Evolutionary conservation across 345 rosid species (phyloP), one percentile per base, ranked within the genome.

Genomic region (Brassica carinata): DNA sequence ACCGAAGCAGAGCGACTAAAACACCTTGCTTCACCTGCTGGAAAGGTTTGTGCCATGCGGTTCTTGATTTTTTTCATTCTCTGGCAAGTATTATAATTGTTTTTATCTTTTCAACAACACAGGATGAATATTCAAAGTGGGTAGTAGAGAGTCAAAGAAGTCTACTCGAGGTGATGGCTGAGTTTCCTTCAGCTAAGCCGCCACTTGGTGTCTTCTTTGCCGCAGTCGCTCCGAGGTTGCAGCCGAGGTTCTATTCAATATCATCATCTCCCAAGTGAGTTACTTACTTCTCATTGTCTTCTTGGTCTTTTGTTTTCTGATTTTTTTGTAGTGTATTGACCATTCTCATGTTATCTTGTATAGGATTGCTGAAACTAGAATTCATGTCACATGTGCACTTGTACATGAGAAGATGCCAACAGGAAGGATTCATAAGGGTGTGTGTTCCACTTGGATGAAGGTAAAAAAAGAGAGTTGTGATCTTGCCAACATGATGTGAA

Each of bases 151-250:
- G 86, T 83, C 98, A 93, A 85, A 93, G 97, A 86, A 96, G 99
- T 84, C 95, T 96, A 58, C 94, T 93, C 59, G 98, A 96, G 85
- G 97, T 96, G 73, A 87, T 96, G 99, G 91, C 95, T 63, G 96
- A 86, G 85, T 96, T 92, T 72, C 97, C 93, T 66, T 93, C 99
- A 45, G 97, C 95, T 55, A 96, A 72, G 84, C 95, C 99, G 14
- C 91, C 99, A 15, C 89, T 96, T 71, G 97, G 99, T 61, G 97
- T 96, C 69, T 96, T 96, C 89, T 93, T 96, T 85, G 99, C 98
- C 38, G 91, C 95, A 67, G 89, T 96, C 79, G 95, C 98, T 61
- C 97, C 98, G 40, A 90, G 92, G 43, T 86, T 96, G 89, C 97
- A 88, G 85, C 99, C 97, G 51, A 88, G 99, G 87, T 96, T 86